Conservation (phyloP, 208 protist genomes). For the Trypanosoma scelopori region DNA sequence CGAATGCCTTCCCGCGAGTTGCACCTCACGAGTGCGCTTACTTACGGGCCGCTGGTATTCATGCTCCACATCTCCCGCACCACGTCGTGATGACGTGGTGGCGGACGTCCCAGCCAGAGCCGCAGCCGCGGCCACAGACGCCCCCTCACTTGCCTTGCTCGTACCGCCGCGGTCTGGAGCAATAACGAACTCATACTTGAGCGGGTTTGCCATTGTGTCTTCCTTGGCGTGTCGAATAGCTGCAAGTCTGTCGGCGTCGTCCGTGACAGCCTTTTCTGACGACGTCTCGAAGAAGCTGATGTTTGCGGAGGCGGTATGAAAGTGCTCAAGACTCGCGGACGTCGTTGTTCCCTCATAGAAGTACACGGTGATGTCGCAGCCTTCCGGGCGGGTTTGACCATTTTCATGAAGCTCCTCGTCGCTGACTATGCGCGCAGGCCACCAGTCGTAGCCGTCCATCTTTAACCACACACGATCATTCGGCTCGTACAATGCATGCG, state of each 20-base stretch:
- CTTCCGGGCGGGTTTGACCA: slow-evolving; percentile 25
- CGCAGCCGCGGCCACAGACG: background rate
- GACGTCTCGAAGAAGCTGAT: slow-evolving; percentile 84
- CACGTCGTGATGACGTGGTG: slow-evolving; percentile 6
- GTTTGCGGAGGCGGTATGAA: slow-evolving; percentile 36
- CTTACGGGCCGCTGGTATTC: slow-evolving; percentile 16
- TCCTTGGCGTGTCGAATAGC: slow-evolving; percentile 55
- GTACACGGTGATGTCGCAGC: slow-evolving; percentile 55
- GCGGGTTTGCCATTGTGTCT: slow-evolving; percentile 69
- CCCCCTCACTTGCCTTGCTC: slow-evolving; percentile 6
- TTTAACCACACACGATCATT: slow-evolving; percentile 86
- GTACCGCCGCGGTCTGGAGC: background rate
- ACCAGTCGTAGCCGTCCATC: slow-evolving; percentile 79
- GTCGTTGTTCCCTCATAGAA: slow-evolving; percentile 68
- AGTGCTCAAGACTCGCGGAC: slow-evolving; percentile 45
- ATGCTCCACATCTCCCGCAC: slow-evolving; percentile 20
- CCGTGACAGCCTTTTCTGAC: slow-evolving; percentile 84
- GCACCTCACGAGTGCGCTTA: slow-evolving; percentile 30
- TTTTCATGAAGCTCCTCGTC: slow-evolving; percentile 36
- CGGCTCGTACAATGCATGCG: slow-evolving; percentile 35
- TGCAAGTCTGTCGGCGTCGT: slow-evolving; percentile 48
- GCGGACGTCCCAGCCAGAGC: background rate
- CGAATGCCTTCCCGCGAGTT: slow-evolving; percentile 6
- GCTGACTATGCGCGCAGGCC: slow-evolving; percentile 73
- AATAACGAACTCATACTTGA: slow-evolving; percentile 37